These are phyloP conservation scores for Aureobasidium sp. DNA, from an alignment of 2,329 filamentous ascomycete genomes.

Conservation along the genomic window DNA sequence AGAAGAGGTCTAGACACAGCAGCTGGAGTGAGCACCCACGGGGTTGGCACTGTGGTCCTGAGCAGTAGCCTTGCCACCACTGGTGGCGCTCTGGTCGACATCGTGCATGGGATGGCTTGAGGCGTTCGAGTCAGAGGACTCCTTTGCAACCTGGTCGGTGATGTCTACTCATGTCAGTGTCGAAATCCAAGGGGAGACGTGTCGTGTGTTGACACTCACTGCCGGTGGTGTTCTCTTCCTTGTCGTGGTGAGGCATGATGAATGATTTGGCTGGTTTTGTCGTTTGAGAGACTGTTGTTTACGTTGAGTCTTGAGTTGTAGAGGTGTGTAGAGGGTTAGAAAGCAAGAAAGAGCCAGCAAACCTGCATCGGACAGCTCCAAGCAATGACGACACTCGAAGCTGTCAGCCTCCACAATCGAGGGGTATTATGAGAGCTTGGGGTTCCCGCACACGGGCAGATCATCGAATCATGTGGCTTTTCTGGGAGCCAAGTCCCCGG, in stretches of 20 bases:
- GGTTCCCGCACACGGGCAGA: background rate
- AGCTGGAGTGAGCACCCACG: slow-evolving; percentile 23
- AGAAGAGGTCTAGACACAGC: slow-evolving; percentile 16
- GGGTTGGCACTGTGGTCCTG: slow-evolving; percentile 38
- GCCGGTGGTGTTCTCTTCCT: slow-evolving; percentile 34
- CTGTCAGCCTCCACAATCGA: background rate
- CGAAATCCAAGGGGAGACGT: background rate
- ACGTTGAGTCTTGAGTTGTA: background rate
- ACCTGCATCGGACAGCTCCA: background rate
- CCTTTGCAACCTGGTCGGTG: slow-evolving; percentile 41
- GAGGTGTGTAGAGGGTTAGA: background rate
- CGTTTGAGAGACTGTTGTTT: background rate
- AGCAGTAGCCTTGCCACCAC: slow-evolving; percentile 31
- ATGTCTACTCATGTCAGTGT: slow-evolving; percentile 29
- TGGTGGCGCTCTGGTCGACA: slow-evolving; percentile 27
- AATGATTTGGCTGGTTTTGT: background rate
- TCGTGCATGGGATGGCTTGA: slow-evolving; percentile 32
- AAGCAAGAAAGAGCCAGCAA: slow-evolving; percentile 1
- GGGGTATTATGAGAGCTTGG: background rate
- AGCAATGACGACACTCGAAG: slow-evolving; percentile 1
- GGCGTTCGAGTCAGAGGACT: slow-evolving; percentile 36
- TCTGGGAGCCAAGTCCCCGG: background rate
- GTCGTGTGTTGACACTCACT: slow-evolving; percentile 27
- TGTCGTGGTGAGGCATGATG: slow-evolving; percentile 36
- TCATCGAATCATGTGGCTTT: slow-evolving; percentile 8